Conservation (phyloP, 2,329 filamentous ascomycete species). For the Tolypocladium ovalisporum region DNA sequence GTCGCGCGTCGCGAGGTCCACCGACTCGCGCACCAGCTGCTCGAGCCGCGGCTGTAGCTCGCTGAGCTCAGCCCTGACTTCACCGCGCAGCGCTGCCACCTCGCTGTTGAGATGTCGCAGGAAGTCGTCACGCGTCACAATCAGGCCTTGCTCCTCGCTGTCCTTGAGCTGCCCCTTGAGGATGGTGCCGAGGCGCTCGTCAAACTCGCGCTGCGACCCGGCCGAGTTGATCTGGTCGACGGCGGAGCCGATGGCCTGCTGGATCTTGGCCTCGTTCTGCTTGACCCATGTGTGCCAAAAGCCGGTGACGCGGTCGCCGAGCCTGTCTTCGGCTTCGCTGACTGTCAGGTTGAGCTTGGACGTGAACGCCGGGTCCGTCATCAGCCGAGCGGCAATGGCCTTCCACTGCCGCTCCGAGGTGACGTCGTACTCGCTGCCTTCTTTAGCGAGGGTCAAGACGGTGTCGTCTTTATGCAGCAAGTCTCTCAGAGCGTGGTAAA, state of each 20-base stretch:
- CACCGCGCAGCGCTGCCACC: slow-evolving; percentile 23
- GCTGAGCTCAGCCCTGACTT: slow-evolving; percentile 29
- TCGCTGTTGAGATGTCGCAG: slow-evolving; percentile 29
- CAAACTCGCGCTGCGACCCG: slow-evolving; percentile 21
- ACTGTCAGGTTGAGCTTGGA: slow-evolving; percentile 15
- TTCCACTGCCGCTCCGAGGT: slow-evolving; percentile 37
- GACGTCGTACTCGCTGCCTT: slow-evolving; percentile 22
- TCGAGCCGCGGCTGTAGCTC: slow-evolving; percentile 24
- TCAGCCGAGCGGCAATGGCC: slow-evolving; percentile 30
- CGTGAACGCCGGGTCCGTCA: slow-evolving; percentile 19
- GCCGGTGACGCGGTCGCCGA: slow-evolving; percentile 21
- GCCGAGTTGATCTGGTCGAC: slow-evolving; percentile 22
- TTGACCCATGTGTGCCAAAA: slow-evolving; percentile 43
- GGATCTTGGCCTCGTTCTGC: slow-evolving; percentile 33
- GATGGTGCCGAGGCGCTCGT: slow-evolving; percentile 22
- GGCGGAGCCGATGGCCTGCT: slow-evolving; percentile 17
- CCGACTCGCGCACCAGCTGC: slow-evolving; percentile 18
- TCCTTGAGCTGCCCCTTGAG: slow-evolving; percentile 24
- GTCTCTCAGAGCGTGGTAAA: slow-evolving; percentile 53
- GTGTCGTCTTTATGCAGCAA: slow-evolving; percentile 37
- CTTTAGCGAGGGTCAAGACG: slow-evolving; percentile 34
- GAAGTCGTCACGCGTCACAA: slow-evolving; percentile 40
- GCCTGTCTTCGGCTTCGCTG: slow-evolving; percentile 11
- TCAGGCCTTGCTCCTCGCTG: slow-evolving; percentile 17
- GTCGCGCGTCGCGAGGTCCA: slow-evolving; percentile 15